Percentiles rank a stretch among this genome's conserved stretches.
phyloP scores from a whole-genome alignment of 176 grass and related monocot species.

The Carex parvula region DNA sequence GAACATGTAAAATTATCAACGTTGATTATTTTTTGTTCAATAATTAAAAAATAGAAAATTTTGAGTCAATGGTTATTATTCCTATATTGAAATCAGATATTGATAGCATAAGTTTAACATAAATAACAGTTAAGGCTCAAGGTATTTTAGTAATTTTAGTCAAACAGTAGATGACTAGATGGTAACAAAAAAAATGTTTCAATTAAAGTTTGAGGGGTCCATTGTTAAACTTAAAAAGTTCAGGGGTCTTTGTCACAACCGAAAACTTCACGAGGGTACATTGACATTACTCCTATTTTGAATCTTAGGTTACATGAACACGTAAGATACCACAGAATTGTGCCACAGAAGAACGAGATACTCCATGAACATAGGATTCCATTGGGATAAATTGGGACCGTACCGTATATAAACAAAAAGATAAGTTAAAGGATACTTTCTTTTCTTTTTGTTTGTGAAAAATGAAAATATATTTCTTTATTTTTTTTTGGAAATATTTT shows the following conservation, averaged over 20 bases:
- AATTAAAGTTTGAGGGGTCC: not conserved
- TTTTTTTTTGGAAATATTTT: not conserved
- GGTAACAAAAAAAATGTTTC: not conserved
- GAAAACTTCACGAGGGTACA: not conserved
- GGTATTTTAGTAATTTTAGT: not conserved
- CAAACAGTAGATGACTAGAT: not conserved
- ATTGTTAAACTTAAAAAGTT: not conserved
- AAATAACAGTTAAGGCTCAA: not conserved
- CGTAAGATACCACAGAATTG: not conserved
- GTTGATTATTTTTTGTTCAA: not conserved
- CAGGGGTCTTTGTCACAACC: not conserved
- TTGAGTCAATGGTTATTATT: not conserved
- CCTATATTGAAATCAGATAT: not conserved
- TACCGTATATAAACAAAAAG: not conserved
- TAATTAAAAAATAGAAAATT: not conserved
- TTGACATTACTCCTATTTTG: not conserved
- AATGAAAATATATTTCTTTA: not conserved
- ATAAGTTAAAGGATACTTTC: not conserved
- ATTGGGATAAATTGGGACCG: constrained; percentile 8
- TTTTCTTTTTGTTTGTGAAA: not conserved
- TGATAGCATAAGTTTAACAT: not conserved
- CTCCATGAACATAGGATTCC: constrained; percentile 9
- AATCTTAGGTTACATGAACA: not conserved
- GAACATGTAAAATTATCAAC: not conserved
- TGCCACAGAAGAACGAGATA: constrained; percentile 3